A percentile compares a stretch with the other conserved stretches of the same genome.
Conservation (phyloP, 2,329 filamentous ascomycete species). For the Alternaria gansuensis region DNA sequence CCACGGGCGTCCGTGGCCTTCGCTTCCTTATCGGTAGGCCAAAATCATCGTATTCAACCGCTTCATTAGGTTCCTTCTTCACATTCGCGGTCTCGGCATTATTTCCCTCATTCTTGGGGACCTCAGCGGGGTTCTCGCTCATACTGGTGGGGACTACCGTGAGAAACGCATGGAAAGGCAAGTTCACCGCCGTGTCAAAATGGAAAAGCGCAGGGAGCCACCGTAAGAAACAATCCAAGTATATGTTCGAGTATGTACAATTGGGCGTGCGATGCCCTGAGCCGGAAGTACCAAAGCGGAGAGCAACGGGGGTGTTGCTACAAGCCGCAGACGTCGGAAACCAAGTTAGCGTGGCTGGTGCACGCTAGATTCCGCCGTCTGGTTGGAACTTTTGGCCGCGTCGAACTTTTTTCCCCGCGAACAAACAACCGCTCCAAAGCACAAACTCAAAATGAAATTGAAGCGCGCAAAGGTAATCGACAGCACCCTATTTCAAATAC, state of each 20-base stretch:
- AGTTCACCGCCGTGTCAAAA: constrained; percentile 8
- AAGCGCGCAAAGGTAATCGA: constrained; percentile 42
- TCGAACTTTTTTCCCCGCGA: constrained; percentile 23
- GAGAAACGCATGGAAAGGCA: constrained; percentile 23
- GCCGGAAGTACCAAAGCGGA: constrained; percentile 28
- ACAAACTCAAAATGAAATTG: constrained; percentile 41
- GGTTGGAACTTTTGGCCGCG: constrained; percentile 24
- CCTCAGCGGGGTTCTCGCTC: constrained; percentile 42
- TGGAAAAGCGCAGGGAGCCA: not conserved
- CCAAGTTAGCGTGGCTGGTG: constrained; percentile 17
- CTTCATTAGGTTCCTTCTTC: constrained; percentile 24
- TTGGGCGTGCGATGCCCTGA: constrained; percentile 18
- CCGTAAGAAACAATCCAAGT: constrained; percentile 1
- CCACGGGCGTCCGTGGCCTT: constrained; percentile 40
- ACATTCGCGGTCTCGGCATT: constrained; percentile 22
- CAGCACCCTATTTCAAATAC: no score
- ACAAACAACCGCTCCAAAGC: constrained; percentile 13
- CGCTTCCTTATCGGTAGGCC: constrained; percentile 70
- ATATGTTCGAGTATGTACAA: constrained; percentile 21
- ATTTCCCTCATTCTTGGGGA: constrained; percentile 40
- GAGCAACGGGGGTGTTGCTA: constrained; percentile 26
- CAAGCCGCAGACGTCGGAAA: constrained; percentile 25
- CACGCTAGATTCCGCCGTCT: constrained; percentile 21
- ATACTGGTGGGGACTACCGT: constrained; percentile 36
- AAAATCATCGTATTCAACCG: constrained; percentile 72